Evolutionary conservation across 2,329 filamentous ascomycete genomes (phyloP).

Genomic region (Aaosphaeria arxii): DNA sequence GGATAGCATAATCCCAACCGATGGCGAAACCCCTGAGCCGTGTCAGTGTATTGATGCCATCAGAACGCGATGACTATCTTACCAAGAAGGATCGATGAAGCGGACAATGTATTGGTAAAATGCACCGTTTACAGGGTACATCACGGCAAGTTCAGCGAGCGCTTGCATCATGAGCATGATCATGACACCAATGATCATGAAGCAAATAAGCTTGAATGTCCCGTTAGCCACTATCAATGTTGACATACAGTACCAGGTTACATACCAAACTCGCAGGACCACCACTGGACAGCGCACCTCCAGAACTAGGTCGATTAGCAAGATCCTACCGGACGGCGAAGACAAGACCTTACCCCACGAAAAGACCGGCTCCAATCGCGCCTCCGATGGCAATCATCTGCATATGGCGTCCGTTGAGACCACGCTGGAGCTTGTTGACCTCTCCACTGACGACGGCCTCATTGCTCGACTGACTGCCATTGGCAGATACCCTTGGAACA

Average conservation of each 20-base stretch:
- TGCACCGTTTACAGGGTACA: conserved; percentile 42
- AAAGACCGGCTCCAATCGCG: conserved; percentile 51
- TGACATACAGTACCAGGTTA: background rate
- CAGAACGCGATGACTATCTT: background rate
- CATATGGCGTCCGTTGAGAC: conserved; percentile 51
- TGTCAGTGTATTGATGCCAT: background rate
- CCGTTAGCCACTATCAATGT: background rate
- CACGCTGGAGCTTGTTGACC: conserved; percentile 9
- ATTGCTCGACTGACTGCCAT: conserved; percentile 5
- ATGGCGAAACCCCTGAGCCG: conserved; percentile 28
- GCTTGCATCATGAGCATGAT: conserved; percentile 41
- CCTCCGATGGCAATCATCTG: conserved; percentile 60
- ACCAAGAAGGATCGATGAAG: conserved; percentile 44
- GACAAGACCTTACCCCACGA: conserved; percentile 1
- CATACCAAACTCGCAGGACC: conserved; percentile 29
- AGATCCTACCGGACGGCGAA: background rate
- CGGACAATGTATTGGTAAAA: conserved; percentile 40
- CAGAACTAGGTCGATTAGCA: background rate
- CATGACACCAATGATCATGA: conserved; percentile 30
- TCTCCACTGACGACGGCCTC: conserved; percentile 1
- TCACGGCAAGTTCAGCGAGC: conserved; percentile 39
- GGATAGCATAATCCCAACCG: conserved; percentile 34
- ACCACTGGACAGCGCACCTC: conserved; percentile 45
- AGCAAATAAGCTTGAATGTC: conserved; percentile 16
- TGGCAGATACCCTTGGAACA: conserved; percentile 5